phyloP scores from a whole-genome alignment of 495 filamentous ascomycete genomes.

The Tuber aestivum region DNA sequence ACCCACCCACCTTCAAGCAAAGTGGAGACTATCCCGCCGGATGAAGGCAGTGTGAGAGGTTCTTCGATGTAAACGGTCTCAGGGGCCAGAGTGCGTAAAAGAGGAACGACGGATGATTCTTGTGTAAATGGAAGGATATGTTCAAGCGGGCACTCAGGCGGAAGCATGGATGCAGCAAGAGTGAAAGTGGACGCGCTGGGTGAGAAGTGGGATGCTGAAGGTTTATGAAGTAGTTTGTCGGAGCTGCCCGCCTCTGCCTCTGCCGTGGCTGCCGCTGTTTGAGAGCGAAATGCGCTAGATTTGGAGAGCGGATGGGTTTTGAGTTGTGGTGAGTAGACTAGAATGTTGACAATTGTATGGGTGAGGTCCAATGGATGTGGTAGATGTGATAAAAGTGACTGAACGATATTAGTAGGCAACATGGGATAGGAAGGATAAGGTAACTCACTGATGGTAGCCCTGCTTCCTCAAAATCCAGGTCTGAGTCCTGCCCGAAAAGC shows the following conservation, averaged over 20 bases:
- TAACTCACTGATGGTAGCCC: slow-evolving; percentile 30
- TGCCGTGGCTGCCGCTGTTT: not conserved
- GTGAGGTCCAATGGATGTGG: slow-evolving; percentile 28
- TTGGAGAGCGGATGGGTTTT: slow-evolving; percentile 24
- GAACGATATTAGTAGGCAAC: slow-evolving; percentile 1
- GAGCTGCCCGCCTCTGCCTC: not conserved
- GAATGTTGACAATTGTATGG: slow-evolving; percentile 27
- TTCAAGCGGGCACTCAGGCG: slow-evolving; percentile 22
- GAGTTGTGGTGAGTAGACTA: slow-evolving; percentile 38
- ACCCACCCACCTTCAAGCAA: slow-evolving; percentile 25
- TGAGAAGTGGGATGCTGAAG: slow-evolving; percentile 10
- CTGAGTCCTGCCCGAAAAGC: slow-evolving; percentile 30
- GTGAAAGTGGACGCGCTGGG: slow-evolving; percentile 24
- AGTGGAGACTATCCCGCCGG: slow-evolving; percentile 21
- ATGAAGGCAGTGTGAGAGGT: slow-evolving; percentile 12
- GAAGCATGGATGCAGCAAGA: slow-evolving; percentile 27
- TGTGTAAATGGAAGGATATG: slow-evolving; percentile 36
- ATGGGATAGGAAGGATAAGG: not conserved
- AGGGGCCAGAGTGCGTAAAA: slow-evolving; percentile 27
- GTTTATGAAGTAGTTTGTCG: not conserved
- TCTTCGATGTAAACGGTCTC: slow-evolving; percentile 40
- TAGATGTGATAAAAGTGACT: slow-evolving; percentile 35
- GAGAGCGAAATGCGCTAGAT: not conserved
- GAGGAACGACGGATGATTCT: slow-evolving; percentile 6
- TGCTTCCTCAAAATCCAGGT: slow-evolving; percentile 34